Evolutionary conservation across 345 rosid species (phyloP).

Genomic region (Noccaea caerulescens): DNA sequence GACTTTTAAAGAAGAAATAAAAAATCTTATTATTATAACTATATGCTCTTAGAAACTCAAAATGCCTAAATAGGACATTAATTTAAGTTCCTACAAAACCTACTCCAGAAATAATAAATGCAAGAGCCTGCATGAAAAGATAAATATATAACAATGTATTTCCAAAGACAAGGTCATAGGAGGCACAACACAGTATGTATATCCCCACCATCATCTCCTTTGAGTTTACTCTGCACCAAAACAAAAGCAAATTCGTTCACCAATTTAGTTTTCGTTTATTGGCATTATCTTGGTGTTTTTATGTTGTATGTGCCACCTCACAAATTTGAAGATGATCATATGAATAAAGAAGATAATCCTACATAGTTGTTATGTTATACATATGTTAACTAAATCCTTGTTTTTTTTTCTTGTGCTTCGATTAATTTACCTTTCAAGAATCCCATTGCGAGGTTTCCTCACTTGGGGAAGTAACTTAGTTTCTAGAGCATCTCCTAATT

Average conservation of each 20-base stretch:
- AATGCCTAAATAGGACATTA: background rate
- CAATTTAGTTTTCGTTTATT: background rate
- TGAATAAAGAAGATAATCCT: background rate
- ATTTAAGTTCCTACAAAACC: slow-evolving; percentile 72
- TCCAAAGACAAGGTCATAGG: slow-evolving; percentile 63
- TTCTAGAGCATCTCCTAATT: slow-evolving; percentile 76
- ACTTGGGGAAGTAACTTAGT: slow-evolving; percentile 48
- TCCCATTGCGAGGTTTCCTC: slow-evolving; percentile 50
- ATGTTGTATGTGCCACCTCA: slow-evolving; percentile 1
- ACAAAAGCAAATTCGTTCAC: slow-evolving; percentile 21
- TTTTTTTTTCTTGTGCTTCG: background rate
- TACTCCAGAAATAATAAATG: slow-evolving; percentile 71
- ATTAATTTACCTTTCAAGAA: slow-evolving; percentile 60
- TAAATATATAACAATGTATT: slow-evolving; percentile 62
- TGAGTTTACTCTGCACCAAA: slow-evolving; percentile 53
- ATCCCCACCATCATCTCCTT: slow-evolving; percentile 73
- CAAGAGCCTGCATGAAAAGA: slow-evolving; percentile 67
- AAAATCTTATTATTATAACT: too few species aligned
- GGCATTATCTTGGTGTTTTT: background rate
- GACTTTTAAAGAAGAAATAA: too few species aligned
- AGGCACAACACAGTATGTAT: slow-evolving; percentile 73
- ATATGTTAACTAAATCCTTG: background rate
- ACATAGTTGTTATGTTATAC: background rate
- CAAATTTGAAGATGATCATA: background rate
- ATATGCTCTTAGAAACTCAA: background rate